phyloP scores from a whole-genome alignment of 768 basidiomycete species.

The Strobilomyces echinocephalus region DNA sequence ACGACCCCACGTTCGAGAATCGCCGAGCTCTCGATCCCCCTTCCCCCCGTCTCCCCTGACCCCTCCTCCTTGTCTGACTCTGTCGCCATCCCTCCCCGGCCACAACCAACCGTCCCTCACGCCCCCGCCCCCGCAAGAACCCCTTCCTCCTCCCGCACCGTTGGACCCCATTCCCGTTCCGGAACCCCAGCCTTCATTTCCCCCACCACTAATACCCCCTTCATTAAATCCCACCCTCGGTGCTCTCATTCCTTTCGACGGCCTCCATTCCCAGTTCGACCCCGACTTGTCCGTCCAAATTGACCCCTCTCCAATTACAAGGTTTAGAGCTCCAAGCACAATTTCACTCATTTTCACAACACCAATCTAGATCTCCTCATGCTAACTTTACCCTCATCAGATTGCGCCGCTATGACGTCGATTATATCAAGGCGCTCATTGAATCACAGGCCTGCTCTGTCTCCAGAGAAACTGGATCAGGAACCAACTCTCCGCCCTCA shows the following conservation, averaged over 20 bases:
- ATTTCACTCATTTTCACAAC: conserved; percentile 22
- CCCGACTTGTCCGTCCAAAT: conserved; percentile 19
- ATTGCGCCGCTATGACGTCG: conserved; percentile 29
- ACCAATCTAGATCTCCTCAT: conserved; percentile 10
- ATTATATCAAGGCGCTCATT: conserved; percentile 32
- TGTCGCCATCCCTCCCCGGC: conserved; percentile 22
- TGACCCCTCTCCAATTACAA: conserved; percentile 12
- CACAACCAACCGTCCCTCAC: conserved; percentile 21
- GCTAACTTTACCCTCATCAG: conserved; percentile 12
- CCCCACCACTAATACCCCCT: conserved; percentile 4
- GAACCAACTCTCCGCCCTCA: background rate
- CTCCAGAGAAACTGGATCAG: background rate
- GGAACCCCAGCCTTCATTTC: background rate
- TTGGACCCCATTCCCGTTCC: conserved; percentile 4
- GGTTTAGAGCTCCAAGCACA: conserved; percentile 23
- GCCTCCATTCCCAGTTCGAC: conserved; percentile 16
- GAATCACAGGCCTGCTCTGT: conserved; percentile 23
- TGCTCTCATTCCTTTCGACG: conserved; percentile 27
- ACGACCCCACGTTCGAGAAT: background rate
- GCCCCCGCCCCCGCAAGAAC: background rate
- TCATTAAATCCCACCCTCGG: conserved; percentile 21
- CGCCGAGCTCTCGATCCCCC: conserved; percentile 3
- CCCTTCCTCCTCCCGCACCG: background rate
- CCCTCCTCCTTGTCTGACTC: background rate
- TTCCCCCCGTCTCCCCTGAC: background rate